Conservation (phyloP, 2,329 filamentous ascomycete genomes). For the Neurospora sp. region DNA sequence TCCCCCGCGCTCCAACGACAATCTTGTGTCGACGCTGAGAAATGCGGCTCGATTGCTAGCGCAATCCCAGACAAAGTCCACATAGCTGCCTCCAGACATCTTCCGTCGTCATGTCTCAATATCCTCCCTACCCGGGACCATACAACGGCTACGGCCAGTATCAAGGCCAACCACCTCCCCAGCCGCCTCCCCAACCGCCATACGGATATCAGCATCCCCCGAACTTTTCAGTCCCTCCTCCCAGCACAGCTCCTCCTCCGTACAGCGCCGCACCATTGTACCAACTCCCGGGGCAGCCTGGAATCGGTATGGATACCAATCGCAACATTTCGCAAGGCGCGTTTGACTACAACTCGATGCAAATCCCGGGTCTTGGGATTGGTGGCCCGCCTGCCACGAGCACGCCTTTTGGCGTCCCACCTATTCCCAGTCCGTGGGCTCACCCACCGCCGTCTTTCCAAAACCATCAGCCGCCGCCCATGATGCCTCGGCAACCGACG, state of each 20-base stretch:
- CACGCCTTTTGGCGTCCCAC: neutral
- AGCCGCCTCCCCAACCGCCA: constrained; percentile 15
- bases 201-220: constrained; percentile 16
- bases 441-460: constrained; percentile 2
- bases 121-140: constrained; percentile 19
- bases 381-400: constrained; percentile 12
- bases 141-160: constrained; percentile 23
- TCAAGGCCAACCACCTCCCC: constrained; percentile 21
- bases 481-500: neutral
- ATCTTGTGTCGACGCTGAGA: neutral
- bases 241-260: neutral
- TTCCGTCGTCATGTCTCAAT: constrained; percentile 27
- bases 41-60: neutral
- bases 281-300: constrained; percentile 6
- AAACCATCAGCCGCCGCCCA: neutral
- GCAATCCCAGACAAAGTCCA: neutral
- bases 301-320: constrained; percentile 6
- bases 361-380: constrained; percentile 31
- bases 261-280: constrained; percentile 11
- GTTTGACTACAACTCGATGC: constrained; percentile 28
- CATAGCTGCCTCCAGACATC: neutral
- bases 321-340: constrained; percentile 22
- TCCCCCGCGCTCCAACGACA: neutral
- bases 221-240: neutral
- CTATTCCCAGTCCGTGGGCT: constrained; percentile 7